phyloP scores from a whole-genome alignment of 2,329 filamentous ascomycete species.

The Didymella lethalis region DNA sequence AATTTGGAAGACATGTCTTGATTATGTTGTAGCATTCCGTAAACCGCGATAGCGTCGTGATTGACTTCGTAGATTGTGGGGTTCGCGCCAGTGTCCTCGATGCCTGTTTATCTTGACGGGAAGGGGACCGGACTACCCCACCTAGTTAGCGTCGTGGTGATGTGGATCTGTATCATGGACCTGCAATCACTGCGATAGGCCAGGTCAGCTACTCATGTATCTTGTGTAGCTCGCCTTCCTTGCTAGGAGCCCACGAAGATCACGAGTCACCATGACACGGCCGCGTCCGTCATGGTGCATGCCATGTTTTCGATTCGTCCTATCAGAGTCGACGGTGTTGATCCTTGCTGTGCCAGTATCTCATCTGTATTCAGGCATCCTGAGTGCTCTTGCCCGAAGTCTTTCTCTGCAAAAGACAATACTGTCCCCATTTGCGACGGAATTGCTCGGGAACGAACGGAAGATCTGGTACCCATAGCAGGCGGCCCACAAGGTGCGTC shows the following conservation, averaged over 20 bases:
- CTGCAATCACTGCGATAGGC: constrained; percentile 15
- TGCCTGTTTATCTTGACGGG: constrained; percentile 20
- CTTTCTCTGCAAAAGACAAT: constrained; percentile 77
- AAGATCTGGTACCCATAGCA: constrained; percentile 81
- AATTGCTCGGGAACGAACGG: constrained; percentile 72
- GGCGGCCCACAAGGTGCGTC: constrained; percentile 76
- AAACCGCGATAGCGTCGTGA: constrained; percentile 26
- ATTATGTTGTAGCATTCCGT: not conserved
- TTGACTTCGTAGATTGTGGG: constrained; percentile 25
- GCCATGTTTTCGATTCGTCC: constrained; percentile 13
- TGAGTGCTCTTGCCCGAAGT: not conserved
- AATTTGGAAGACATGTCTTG: not conserved
- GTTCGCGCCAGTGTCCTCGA: constrained; percentile 26
- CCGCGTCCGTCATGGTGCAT: not conserved
- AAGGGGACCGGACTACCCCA: constrained; percentile 34
- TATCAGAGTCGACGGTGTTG: not conserved
- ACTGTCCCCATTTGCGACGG: constrained; percentile 82
- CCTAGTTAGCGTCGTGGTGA: constrained; percentile 25
- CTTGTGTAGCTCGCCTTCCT: constrained; percentile 13
- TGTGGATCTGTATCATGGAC: constrained; percentile 20
- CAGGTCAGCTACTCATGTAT: constrained; percentile 4
- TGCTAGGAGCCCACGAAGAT: not conserved
- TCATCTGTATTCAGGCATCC: not conserved
- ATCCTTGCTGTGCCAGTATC: not conserved
- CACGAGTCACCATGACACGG: not conserved